Base-by-base conservation (phyloP, 2,329 filamentous ascomycete genomes). In the Trichoderma atrobrunneum region DNA sequence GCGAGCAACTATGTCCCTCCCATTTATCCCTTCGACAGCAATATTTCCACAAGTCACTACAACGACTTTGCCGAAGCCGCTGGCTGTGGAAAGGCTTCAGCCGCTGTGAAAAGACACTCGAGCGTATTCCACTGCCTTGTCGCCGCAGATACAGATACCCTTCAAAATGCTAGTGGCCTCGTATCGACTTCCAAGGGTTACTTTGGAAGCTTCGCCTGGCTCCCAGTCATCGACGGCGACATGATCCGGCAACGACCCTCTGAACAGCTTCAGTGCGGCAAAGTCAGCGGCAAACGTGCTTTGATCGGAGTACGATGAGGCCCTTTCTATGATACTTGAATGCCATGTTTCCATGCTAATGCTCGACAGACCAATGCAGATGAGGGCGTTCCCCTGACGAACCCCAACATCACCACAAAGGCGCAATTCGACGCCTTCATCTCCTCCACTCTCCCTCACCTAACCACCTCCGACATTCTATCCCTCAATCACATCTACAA, bases 1-100 rank as follows among this genome's bases (percentile, higher is more conserved):
- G 76, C 79, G 0, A 82, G 81, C 54, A 87, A 88, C 2, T 90
- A 87, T 74, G 81, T 88, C 11, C 86, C 87, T 0, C 85, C 85
- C 69, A 86, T 88, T 73, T 88, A 88, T 76, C 80, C 79, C 0
- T 82, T 79, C 71, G 74, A 82, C 66, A 79, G 78, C 57, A 62
- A 74, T 1, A 67, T 74, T 59, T 79, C 82, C 2, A 80, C 79
- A 5, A 71, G 74, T 30, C 78, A 76, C 26, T 82, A 82, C 72
- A 74, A 79, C 26, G 74, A 75, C 28, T 82, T 83, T 71, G 79
- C 78, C 10, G 71, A 79, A 28, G 74, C 76, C 11, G 79, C 77
- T 26, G 81, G 81, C 7, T 83, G 82, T 74, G 74, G 72, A 26
- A 7, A 34, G 14, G 43, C 10, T 28, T 51, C 61, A 0, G 11